Evolutionary conservation across 2,329 filamentous ascomycete genomes (phyloP).

Genomic region (Fusarium camptoceras): DNA sequence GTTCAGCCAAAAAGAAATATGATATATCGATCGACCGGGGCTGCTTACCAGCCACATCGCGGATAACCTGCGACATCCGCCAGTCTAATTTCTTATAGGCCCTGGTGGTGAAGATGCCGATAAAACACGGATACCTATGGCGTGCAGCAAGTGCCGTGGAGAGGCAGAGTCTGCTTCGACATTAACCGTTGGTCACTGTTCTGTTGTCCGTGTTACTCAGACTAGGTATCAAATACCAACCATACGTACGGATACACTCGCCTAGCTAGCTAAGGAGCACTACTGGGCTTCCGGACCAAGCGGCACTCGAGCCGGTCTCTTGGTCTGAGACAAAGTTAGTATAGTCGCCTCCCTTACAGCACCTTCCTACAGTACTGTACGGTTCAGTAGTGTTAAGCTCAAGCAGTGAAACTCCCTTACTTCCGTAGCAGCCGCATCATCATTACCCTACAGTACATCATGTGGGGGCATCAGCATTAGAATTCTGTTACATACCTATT

Average conservation of each 20-base stretch:
- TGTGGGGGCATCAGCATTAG: slow-evolving; percentile 16
- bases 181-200: neutral
- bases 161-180: neutral
- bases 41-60: slow-evolving; percentile 19
- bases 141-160: neutral
- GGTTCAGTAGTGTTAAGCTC: neutral
- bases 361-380: slow-evolving; percentile 6
- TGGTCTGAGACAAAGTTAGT: slow-evolving; percentile 12
- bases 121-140: slow-evolving; percentile 11
- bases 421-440: neutral
- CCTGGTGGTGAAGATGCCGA: slow-evolving; percentile 13
- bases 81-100: slow-evolving; percentile 10
- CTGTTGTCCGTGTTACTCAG: neutral
- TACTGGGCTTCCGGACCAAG: slow-evolving; percentile 13
- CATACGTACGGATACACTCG: slow-evolving; percentile 6
- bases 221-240: neutral
- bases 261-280: slow-evolving; percentile 22
- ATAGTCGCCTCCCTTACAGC: slow-evolving; percentile 22
- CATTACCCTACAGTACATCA: slow-evolving; percentile 10
- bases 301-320: slow-evolving; percentile 13
- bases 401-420: slow-evolving; percentile 19
- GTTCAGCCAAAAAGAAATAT: slow-evolving; percentile 2
- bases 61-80: neutral
- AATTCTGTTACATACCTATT: slow-evolving; percentile 4
- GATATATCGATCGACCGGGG: slow-evolving; percentile 23